These are phyloP conservation scores for Neckera pumila DNA, from an alignment of 225 moss, liverwort and hornwort genomes.

Conservation along the genomic window DNA sequence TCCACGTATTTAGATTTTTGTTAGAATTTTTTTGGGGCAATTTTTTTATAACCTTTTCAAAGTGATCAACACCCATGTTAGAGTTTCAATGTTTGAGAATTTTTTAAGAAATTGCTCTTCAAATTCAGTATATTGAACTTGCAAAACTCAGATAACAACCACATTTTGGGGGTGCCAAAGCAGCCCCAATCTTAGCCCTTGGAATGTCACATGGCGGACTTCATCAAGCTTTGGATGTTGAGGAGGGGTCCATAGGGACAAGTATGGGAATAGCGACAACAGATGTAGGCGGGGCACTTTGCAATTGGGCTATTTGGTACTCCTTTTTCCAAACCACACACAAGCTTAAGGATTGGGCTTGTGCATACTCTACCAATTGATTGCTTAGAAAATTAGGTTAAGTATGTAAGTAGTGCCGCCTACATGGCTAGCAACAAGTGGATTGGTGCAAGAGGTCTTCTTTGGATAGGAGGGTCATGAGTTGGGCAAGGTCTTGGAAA, in stretches of 20 bases:
- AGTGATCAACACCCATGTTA: background rate
- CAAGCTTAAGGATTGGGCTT: too few species aligned
- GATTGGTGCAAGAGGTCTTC: accelerated
- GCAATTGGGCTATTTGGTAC: background rate
- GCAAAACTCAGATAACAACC: accelerated
- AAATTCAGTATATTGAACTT: background rate
- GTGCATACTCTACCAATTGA: accelerated
- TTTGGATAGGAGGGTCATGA: accelerated
- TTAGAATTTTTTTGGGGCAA: background rate
- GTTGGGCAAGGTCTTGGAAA: accelerated
- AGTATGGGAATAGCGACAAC: too few species aligned
- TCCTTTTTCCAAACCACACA: accelerated
- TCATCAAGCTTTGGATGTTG: background rate
- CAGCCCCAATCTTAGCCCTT: accelerated
- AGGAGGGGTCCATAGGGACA: too few species aligned
- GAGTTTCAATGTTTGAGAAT: background rate
- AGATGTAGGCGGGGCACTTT: accelerated
- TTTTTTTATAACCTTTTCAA: background rate
- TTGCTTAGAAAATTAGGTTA: accelerated
- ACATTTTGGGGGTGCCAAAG: background rate
- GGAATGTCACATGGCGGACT: accelerated
- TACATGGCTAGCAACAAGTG: accelerated
- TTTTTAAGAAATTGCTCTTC: background rate
- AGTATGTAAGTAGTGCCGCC: accelerated
- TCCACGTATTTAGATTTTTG: too few species aligned